These are phyloP conservation scores for Neotropicomus parvogracilis DNA, from an alignment of 1,284 basidiomycete species.

Conservation along the genomic window DNA sequence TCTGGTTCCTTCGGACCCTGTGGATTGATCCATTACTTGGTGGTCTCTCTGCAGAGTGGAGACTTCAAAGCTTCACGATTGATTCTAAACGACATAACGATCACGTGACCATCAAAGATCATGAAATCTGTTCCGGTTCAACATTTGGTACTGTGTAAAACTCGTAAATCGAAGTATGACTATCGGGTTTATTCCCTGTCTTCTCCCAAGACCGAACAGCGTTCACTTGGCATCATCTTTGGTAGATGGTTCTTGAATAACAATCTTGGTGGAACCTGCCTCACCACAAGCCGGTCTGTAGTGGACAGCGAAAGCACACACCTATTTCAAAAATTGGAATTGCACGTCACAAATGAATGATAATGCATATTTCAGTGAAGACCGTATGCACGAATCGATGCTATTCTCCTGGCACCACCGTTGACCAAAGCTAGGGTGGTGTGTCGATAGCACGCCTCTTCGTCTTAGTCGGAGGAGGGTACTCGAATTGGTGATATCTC, in stretches of 20 bases:
- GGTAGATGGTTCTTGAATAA: neutral
- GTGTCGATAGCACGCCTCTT: slow-evolving; percentile 36
- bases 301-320: too few species aligned
- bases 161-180: too few species aligned
- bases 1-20: slow-evolving; percentile 11
- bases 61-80: neutral
- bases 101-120: slow-evolving; percentile 1
- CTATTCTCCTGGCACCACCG: slow-evolving; percentile 52
- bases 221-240: slow-evolving; percentile 6
- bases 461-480: slow-evolving; percentile 50
- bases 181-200: too few species aligned
- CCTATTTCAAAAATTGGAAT: too few species aligned
- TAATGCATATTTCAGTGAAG: slow-evolving; percentile 7
- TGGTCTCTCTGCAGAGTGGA: slow-evolving; percentile 2
- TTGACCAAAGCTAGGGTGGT: slow-evolving; percentile 52
- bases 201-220: neutral
- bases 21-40: slow-evolving; percentile 18
- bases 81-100: too few species aligned
- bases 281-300: too few species aligned
- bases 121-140: too few species aligned
- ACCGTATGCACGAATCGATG: slow-evolving; percentile 48
- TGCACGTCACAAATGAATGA: slow-evolving; percentile 32
- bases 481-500: slow-evolving; percentile 31
- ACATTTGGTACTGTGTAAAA: too few species aligned
- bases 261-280: neutral